Evolutionary conservation across 352 stramenopile genomes (phyloP).

Genomic region (Pythium scleroteichum): DNA sequence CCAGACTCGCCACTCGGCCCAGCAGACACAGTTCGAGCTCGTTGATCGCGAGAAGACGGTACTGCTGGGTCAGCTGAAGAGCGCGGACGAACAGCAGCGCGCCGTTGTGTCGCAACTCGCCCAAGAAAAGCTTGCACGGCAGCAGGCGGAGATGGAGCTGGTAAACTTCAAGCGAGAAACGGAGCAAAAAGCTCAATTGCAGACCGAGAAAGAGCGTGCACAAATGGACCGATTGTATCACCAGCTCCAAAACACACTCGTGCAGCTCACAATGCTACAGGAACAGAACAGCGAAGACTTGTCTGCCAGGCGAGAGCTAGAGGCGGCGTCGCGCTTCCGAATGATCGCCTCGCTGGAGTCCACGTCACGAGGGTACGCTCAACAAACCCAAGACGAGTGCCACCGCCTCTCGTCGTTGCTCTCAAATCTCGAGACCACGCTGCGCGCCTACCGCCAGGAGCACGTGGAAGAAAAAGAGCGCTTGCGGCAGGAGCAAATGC

Average conservation of each 20-base stretch:
- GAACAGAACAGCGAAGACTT: slow-evolving; percentile 45
- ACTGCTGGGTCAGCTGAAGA: slow-evolving; percentile 31
- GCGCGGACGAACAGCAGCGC: slow-evolving; percentile 34
- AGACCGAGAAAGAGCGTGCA: slow-evolving; percentile 40
- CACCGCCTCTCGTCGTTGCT: slow-evolving; percentile 52
- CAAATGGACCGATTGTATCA: slow-evolving; percentile 51
- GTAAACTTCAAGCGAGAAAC: slow-evolving; percentile 36
- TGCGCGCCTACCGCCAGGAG: slow-evolving; percentile 54
- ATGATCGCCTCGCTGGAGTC: slow-evolving; percentile 66
- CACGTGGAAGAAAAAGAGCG: slow-evolving; percentile 76
- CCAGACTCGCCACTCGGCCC: slow-evolving; percentile 28
- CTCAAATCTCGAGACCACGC: slow-evolving; percentile 46
- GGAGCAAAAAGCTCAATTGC: slow-evolving; percentile 40
- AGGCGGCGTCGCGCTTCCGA: slow-evolving; percentile 54
- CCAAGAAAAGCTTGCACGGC: slow-evolving; percentile 33
- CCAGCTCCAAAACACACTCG: slow-evolving; percentile 58
- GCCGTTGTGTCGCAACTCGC: slow-evolving; percentile 27
- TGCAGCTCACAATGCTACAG: slow-evolving; percentile 48
- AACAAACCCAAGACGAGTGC: slow-evolving; percentile 64
- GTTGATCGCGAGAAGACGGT: slow-evolving; percentile 33
- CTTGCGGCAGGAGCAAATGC: slow-evolving; percentile 65
- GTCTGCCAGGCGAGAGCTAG: slow-evolving; percentile 35
- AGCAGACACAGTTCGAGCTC: slow-evolving; percentile 29
- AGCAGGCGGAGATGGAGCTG: slow-evolving; percentile 33
- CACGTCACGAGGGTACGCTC: slow-evolving; percentile 51